These are phyloP conservation scores for Boletus vermiculosoides DNA, from an alignment of 768 basidiomycete genomes.

Conservation along the genomic window DNA sequence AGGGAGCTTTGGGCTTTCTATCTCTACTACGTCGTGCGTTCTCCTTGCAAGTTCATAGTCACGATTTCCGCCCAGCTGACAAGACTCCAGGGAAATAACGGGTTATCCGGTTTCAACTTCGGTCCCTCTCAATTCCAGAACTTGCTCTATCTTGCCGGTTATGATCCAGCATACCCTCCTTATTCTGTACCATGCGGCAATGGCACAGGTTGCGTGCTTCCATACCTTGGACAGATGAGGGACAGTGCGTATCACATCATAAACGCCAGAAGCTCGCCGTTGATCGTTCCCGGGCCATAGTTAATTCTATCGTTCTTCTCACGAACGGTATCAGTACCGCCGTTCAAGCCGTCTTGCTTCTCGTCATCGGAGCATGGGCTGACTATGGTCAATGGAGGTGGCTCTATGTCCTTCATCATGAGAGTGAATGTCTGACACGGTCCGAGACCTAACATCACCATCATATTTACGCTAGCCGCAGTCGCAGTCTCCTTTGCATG, in stretches of 20 bases:
- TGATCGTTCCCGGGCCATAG: conserved; percentile 38
- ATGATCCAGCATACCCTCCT: conserved; percentile 59
- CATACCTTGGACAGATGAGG: conserved; percentile 58
- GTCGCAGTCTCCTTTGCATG: conserved; percentile 73
- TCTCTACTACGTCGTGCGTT: conserved; percentile 49
- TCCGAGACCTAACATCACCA: conserved; percentile 69
- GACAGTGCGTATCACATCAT: conserved; percentile 45
- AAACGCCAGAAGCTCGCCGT: background rate
- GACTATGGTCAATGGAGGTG: conserved; percentile 82
- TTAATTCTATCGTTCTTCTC: conserved; percentile 74
- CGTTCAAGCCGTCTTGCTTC: conserved; percentile 64
- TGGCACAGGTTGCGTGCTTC: conserved; percentile 58
- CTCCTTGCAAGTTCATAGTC: background rate
- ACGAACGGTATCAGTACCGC: conserved; percentile 82
- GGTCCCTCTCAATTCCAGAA: conserved; percentile 78
- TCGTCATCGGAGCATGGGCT: conserved; percentile 74
- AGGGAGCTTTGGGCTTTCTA: conserved; percentile 60
- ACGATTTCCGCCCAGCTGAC: background rate
- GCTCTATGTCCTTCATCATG: background rate
- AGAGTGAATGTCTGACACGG: background rate
- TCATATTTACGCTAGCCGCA: conserved; percentile 65
- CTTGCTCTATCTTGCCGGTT: conserved; percentile 68
- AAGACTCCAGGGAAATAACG: conserved; percentile 56
- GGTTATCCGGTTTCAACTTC: conserved; percentile 66
- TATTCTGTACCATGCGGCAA: conserved; percentile 50